These are phyloP conservation scores for Zangia roseola DNA, from an alignment of 768 basidiomycete species.

Conservation along the genomic window DNA sequence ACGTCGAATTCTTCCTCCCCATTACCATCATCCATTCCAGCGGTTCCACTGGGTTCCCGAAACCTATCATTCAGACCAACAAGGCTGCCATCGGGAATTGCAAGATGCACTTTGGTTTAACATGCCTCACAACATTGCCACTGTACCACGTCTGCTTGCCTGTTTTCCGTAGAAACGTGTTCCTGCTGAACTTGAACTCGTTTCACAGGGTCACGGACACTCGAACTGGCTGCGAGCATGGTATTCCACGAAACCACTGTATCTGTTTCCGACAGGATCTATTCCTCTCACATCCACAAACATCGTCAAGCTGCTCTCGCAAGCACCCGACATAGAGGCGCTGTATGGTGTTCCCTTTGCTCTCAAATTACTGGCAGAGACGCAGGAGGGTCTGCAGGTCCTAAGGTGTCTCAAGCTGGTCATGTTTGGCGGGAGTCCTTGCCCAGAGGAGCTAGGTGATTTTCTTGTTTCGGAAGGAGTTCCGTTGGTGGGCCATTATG, in stretches of 20 bases:
- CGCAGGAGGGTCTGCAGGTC: conserved; percentile 40
- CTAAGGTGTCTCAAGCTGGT: conserved; percentile 48
- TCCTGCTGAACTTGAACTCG: background rate
- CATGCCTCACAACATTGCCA: conserved; percentile 27
- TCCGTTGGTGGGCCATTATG: conserved; percentile 48
- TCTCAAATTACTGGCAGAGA: conserved; percentile 48
- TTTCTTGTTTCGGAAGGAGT: conserved; percentile 48
- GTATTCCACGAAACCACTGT: conserved; percentile 41
- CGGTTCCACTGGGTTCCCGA: conserved; percentile 47
- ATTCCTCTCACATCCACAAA: conserved; percentile 47
- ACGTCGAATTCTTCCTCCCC: conserved; percentile 21
- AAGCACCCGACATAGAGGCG: conserved; percentile 32
- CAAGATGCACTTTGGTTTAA: conserved; percentile 30
- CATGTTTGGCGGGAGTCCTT: conserved; percentile 49
- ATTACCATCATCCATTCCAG: conserved; percentile 28
- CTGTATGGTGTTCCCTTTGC: conserved; percentile 39
- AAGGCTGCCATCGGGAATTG: conserved; percentile 36
- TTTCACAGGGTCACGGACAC: conserved; percentile 23
- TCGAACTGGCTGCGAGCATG: conserved; percentile 39
- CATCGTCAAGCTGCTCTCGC: conserved; percentile 38
- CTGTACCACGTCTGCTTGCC: conserved; percentile 30
- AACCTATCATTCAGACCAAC: conserved; percentile 40
- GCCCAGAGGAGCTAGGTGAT: conserved; percentile 55
- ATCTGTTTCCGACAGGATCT: conserved; percentile 41
- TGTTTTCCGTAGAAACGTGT: background rate